Percentiles rank a stretch among this genome's conserved stretches.
These are phyloP conservation scores for Solanum pinnatisectum DNA, from an alignment of 257 asterid genomes.

Conservation along the genomic window DNA sequence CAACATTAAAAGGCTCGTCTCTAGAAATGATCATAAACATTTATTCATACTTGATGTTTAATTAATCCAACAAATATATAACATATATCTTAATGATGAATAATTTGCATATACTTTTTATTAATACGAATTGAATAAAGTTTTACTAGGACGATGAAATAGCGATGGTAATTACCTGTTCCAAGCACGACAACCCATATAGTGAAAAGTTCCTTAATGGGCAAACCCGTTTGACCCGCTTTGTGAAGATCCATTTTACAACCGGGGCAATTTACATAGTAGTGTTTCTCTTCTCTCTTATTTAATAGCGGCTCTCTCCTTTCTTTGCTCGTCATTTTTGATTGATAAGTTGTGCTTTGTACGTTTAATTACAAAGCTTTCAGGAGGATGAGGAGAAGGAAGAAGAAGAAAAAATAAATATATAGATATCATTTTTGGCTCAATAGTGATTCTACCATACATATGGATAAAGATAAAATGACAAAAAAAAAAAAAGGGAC, in stretches of 20 bases:
- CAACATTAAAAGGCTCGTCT: too few species aligned
- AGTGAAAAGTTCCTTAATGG: slow-evolving; percentile 32
- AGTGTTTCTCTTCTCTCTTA: slow-evolving; percentile 7
- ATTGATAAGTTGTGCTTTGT: neutral
- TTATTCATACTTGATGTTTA: neutral
- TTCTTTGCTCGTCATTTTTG: neutral
- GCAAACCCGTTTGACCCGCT: slow-evolving; percentile 26
- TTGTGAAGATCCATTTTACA: slow-evolving; percentile 41
- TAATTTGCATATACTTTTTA: neutral
- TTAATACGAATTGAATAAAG: neutral
- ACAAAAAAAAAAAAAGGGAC: neutral
- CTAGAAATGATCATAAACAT: neutral
- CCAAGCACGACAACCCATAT: slow-evolving; percentile 46
- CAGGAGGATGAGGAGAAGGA: neutral
- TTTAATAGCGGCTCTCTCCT: slow-evolving; percentile 16
- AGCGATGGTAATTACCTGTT: slow-evolving; percentile 14
- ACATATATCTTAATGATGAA: neutral
- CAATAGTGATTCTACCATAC: neutral
- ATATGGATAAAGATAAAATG: neutral
- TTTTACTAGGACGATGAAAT: neutral
- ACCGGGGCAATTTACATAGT: slow-evolving; percentile 48
- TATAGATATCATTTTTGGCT: neutral
- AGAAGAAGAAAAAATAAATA: neutral
- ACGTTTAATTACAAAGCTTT: neutral
- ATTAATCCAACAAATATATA: neutral